phyloP scores from a whole-genome alignment of 495 filamentous ascomycete species.

The Aspergillus bridgeri region DNA sequence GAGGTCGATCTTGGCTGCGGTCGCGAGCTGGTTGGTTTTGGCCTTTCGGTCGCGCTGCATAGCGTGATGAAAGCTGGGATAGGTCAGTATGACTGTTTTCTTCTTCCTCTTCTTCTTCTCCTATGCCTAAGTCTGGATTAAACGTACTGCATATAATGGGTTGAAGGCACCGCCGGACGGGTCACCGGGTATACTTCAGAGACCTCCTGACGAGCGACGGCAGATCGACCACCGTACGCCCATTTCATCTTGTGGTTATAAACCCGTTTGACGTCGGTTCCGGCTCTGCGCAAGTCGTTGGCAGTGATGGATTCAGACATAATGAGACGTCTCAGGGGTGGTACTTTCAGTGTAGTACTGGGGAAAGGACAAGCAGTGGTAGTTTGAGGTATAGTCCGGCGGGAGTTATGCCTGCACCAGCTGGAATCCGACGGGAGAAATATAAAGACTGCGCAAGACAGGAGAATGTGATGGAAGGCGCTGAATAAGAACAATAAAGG shows the following conservation, averaged over 20 bases:
- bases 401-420: neutral
- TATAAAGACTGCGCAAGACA: neutral
- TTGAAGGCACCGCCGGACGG: slow-evolving; percentile 28
- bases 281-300: slow-evolving; percentile 23
- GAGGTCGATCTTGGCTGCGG: slow-evolving; percentile 34
- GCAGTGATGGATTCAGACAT: slow-evolving; percentile 16
- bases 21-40: slow-evolving; percentile 27
- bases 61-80: slow-evolving; percentile 3
- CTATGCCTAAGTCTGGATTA: neutral
- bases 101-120: neutral
- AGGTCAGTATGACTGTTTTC: slow-evolving; percentile 11
- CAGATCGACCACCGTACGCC: slow-evolving; percentile 40
- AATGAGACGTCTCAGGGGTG: neutral
- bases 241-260: slow-evolving; percentile 55
- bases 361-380: neutral
- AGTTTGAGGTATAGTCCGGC: neutral
- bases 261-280: slow-evolving; percentile 39
- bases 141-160: slow-evolving; percentile 18
- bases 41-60: slow-evolving; percentile 27
- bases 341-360: neutral
- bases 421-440: neutral
- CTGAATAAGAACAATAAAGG: neutral
- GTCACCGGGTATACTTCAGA: slow-evolving; percentile 13
- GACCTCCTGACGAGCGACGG: slow-evolving; percentile 5
- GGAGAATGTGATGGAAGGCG: neutral